Evolutionary conservation across 495 filamentous ascomycete species (phyloP), one percentile per base, ranked within the genome.

Genomic region (Aspergillus coremiiformis): DNA sequence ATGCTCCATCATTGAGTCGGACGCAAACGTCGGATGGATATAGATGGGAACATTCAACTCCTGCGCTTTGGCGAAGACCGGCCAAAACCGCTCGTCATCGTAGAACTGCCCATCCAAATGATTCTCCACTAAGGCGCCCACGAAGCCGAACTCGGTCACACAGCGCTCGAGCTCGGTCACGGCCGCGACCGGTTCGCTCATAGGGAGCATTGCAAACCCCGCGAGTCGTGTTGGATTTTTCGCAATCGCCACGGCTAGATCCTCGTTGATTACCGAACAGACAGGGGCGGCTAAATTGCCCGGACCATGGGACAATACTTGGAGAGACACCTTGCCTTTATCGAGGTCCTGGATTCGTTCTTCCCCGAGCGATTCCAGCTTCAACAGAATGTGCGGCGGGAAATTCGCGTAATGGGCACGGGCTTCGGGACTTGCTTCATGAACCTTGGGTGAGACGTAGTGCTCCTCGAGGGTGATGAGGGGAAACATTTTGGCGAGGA

Each of bases 391-490:
- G 11, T 61, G 59, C 1, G 58, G 46, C 39, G 64, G 64, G 35
- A 58, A 61, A 6, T 23, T 29, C 39, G 48, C 49, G 49, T 59
- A 63, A n/a, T 51, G 49, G 19, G 51, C 42, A 21, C 27, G 20
- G 29, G 24, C 23, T 4, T 42, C 53, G 5, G 44, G 5, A n/a
- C 47, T 44, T 42, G 51, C 23, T 32, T 51, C 45, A 26, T 61
- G 54, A 24, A 67, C 63, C 8, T 62, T 55, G 22, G 62, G 63
- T 43, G 75, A 72, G 60, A 76, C 64, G 64, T 74, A 84, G 58
- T 82, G 82, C 57, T 84, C 81, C 65, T 84, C 82, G 30, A 83
- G 77, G 12, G 81, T 67, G 51, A 84, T 80, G 53, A 81, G 64
- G 20, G 53, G 55, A 15, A 45, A 19, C 60, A 62, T 62, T 22